Base-by-base conservation (phyloP, 345 rosid genomes). In the Linum usitatissimum region DNA sequence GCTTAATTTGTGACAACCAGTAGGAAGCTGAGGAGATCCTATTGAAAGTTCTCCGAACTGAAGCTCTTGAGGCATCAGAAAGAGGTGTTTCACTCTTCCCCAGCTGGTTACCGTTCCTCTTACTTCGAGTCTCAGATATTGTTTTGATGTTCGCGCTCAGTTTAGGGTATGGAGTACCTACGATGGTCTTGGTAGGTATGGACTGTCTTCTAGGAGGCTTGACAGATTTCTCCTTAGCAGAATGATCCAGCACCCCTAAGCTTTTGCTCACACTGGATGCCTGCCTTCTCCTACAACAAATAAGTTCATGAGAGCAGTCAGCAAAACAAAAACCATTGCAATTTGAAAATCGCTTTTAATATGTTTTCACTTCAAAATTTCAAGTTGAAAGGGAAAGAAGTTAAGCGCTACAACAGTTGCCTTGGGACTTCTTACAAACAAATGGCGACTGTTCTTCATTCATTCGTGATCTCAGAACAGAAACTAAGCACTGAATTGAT, bases 181-280 rank as follows among this genome's bases (percentile, higher is more conserved):
- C 75, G 3, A 70, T 53, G 0, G 88, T 40, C 81, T 85, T 87
- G 42, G 81, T 66, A 19, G 90, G 95, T 68, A 80, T 73, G 20
- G 97, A 89, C 0, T 85, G 69, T 76, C 97, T 89, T 73, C 96
- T 80, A 8, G 97, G 88, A 31, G 94, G 96, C 81, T 82, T 87
- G 3, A 79, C 79, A 5, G 90, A 73, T 72, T 84, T 87, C 30
- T 81, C 93, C 72, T 83, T 82, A 38, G 72, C 80, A 30, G 97
- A 80, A 2, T 84, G 74, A 60, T 89, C 86, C 42, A 92, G 93
- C 62, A 77, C 83, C 19, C 86, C 76, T 66, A 83, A 75, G 63
- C 97, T 85, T 73, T 85, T 86, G 69, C 98, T 87, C 5, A 87
- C 77, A 78, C 71, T 74, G 5, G 93, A 74, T 0, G 73, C 65